Evolutionary conservation across 495 filamentous ascomycete species (phyloP).

Genomic region (Tuber aestivum): DNA sequence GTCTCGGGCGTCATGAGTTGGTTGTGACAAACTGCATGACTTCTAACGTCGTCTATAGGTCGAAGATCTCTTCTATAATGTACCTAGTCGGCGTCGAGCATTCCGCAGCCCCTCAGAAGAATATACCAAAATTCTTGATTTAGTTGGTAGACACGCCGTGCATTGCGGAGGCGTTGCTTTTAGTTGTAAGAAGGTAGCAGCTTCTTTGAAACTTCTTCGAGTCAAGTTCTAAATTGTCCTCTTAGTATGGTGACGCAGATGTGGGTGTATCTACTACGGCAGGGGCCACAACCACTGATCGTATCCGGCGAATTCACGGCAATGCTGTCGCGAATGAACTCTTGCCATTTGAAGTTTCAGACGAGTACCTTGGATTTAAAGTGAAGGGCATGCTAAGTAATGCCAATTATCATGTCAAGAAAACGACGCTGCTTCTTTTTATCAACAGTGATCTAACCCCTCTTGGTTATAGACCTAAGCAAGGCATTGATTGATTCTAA

Average conservation of each 20-base stretch:
- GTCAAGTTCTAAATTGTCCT: slow-evolving; percentile 14
- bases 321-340: slow-evolving; percentile 83
- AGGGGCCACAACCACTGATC: slow-evolving; percentile 64
- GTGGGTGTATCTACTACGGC: slow-evolving; percentile 71
- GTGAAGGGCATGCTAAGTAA: slow-evolving; percentile 79
- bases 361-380: slow-evolving; percentile 75
- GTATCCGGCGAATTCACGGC: slow-evolving; percentile 86
- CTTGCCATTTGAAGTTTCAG: slow-evolving; percentile 65
- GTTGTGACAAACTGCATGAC: background rate
- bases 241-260: slow-evolving; percentile 68
- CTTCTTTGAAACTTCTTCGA: slow-evolving; percentile 8
- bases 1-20: background rate
- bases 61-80: slow-evolving; percentile 95
- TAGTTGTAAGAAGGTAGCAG: slow-evolving; percentile 72
- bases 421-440: slow-evolving; percentile 81
- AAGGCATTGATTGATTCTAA: background rate
- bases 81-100: slow-evolving; percentile 78
- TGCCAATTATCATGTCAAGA: slow-evolving; percentile 93
- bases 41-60: slow-evolving; percentile 50
- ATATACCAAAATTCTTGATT: slow-evolving; percentile 94
- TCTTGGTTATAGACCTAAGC: background rate
- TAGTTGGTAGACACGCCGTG: slow-evolving; percentile 90
- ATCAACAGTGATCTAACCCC: slow-evolving; percentile 63
- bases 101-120: slow-evolving; percentile 92
- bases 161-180: slow-evolving; percentile 88